Evolutionary conservation across 1,284 basidiomycete species (phyloP).

Genomic region (Phellinidium pouzarii): DNA sequence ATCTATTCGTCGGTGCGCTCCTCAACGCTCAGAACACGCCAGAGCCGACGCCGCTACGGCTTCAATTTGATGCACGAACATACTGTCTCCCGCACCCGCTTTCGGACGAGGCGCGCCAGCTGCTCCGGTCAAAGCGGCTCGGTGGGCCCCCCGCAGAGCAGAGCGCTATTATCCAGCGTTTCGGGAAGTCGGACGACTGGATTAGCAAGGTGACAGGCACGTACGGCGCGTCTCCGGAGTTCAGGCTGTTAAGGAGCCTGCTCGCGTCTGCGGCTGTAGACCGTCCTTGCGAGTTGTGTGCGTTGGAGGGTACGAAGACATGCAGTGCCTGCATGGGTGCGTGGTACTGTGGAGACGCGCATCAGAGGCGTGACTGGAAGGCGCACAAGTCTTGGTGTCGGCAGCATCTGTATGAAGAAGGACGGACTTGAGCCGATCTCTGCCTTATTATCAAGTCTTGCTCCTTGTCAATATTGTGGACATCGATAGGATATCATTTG

Average conservation of each 20-base stretch:
- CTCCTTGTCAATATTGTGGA: too few species aligned
- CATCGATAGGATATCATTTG: too few species aligned
- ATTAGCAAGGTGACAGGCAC: neutral
- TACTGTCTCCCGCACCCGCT: constrained; percentile 15
- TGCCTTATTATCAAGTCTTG: too few species aligned
- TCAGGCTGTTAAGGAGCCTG: constrained; percentile 5
- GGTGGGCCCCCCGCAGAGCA: constrained; percentile 7
- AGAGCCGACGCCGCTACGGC: constrained; percentile 13
- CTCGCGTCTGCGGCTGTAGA: constrained; percentile 8
- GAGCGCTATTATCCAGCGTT: constrained; percentile 7
- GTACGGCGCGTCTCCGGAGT: constrained; percentile 1
- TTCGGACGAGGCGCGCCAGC: constrained; percentile 13
- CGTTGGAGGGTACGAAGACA: constrained; percentile 12
- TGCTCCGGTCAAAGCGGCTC: constrained; percentile 17
- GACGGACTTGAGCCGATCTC: neutral
- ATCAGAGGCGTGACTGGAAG: constrained; percentile 16
- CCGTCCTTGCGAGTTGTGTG: constrained; percentile 15
- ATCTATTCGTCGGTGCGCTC: constrained; percentile 15
- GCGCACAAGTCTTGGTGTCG: constrained; percentile 16
- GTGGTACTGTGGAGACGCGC: constrained; percentile 17
- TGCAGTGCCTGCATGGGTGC: constrained; percentile 16
- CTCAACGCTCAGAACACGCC: constrained; percentile 13
- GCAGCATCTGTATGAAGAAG: constrained; percentile 9
- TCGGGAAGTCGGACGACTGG: constrained; percentile 16
- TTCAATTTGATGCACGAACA: constrained; percentile 12